These are phyloP conservation scores for Oryza officinalis DNA, from an alignment of 176 grass and related monocot species.

Conservation along the genomic window DNA sequence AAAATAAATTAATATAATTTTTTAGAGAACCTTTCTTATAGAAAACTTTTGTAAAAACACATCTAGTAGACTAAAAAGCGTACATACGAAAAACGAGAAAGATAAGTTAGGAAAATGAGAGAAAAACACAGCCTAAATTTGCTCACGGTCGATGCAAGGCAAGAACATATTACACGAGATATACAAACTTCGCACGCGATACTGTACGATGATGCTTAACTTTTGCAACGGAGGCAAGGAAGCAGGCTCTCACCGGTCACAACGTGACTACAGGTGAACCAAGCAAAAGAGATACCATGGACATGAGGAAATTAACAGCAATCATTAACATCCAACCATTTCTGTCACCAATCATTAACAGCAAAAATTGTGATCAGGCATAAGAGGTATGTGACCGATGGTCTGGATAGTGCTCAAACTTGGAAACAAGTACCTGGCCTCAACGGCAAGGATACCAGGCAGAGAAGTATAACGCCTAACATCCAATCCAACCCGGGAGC, in stretches of 20 bases:
- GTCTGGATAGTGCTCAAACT: conserved; percentile 17
- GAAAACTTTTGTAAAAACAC: no score
- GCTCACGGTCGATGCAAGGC: neutral
- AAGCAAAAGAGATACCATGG: neutral
- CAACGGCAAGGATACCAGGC: conserved; percentile 2
- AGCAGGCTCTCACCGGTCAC: neutral
- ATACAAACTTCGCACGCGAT: no score
- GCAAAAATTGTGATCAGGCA: conserved; percentile 19
- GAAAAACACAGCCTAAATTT: no score
- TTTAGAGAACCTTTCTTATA: no score
- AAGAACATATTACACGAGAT: neutral
- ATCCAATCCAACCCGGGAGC: conserved; percentile 39
- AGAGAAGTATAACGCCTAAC: conserved; percentile 18
- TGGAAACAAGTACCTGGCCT: conserved; percentile 26
- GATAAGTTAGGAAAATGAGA: no score
- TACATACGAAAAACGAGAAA: no score
- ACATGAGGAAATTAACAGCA: neutral
- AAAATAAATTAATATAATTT: no score
- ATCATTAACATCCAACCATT: neutral
- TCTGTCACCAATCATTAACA: conserved; percentile 11
- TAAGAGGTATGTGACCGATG: neutral
- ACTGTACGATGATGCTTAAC: neutral
- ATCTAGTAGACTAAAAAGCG: no score
- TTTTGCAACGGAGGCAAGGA: neutral
- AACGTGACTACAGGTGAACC: neutral